Evolutionary conservation across 2,329 filamentous ascomycete species (phyloP).

Genomic region (Ophiostoma ulmi): DNA sequence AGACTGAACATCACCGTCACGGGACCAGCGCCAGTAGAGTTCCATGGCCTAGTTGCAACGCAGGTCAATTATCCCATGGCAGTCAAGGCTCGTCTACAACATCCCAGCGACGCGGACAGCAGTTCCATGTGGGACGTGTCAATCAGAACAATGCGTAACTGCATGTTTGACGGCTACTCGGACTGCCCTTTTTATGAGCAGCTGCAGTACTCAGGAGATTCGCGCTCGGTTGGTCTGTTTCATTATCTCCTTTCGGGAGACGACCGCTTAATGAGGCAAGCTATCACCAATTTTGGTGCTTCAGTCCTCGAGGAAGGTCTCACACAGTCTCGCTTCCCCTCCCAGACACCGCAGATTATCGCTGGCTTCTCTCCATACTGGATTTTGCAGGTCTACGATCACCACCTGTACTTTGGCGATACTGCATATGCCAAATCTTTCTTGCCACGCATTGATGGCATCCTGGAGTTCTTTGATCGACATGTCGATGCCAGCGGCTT

Average conservation of each 20-base stretch:
- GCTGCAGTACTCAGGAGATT: constrained; percentile 33
- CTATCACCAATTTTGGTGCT: constrained; percentile 32
- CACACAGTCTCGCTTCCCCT: constrained; percentile 36
- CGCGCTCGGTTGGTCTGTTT: constrained; percentile 31
- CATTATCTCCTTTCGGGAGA: constrained; percentile 34
- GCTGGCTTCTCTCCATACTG: constrained; percentile 39
- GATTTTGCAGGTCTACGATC: constrained; percentile 37
- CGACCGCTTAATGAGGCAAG: constrained; percentile 34
- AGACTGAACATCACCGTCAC: constrained; percentile 31
- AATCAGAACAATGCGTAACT: constrained; percentile 34
- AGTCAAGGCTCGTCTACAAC: constrained; percentile 31
- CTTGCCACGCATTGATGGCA: constrained; percentile 35
- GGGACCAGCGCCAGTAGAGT: constrained; percentile 24
- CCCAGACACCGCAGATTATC: constrained; percentile 36
- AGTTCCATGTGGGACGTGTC: constrained; percentile 30
- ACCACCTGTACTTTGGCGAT: constrained; percentile 37
- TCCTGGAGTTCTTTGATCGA: constrained; percentile 34
- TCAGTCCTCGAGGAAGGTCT: constrained; percentile 33
- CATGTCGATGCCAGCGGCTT: constrained; percentile 29
- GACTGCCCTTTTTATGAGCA: constrained; percentile 38
- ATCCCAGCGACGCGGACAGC: constrained; percentile 24
- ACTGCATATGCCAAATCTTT: constrained; percentile 32
- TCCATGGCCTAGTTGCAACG: constrained; percentile 31
- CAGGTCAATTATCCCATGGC: constrained; percentile 38
- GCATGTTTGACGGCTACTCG: constrained; percentile 36